Base-by-base conservation (phyloP, 495 filamentous ascomycete genomes). In the Penicillium pulvis region DNA sequence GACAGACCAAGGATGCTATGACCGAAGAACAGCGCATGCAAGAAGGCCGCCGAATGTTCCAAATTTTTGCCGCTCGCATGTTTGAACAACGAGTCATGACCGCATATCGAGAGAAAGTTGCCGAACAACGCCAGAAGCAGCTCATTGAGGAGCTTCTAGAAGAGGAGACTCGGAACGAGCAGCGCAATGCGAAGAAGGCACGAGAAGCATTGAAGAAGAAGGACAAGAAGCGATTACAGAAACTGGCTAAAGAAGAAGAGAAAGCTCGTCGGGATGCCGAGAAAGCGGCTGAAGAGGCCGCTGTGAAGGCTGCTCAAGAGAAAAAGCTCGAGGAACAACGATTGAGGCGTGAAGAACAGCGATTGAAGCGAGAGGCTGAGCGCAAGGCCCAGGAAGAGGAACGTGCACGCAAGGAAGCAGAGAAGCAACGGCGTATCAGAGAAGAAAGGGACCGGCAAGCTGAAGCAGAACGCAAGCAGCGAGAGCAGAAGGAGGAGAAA, bases 1-100 rank as follows among this genome's bases (percentile, higher is more conserved):
- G 39, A 41, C 39, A 41, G 39, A n/a, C 16, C 41, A 69, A 97
- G 94, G 92, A 96, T 66, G 85, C 90, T 30, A 95, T 98, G 91
- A 97, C 92, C 14, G 93, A 98, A 75, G 90, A 95, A 70, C 93
- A 99, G 75, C 90, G 94, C 35, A 98, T 99, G 94, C 92, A 99
- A 68, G 94, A 98, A 77, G 94, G 94, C 49, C 85, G 95, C 50
- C 82, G 94, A 58, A 99, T 99, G 94, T 99, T 99, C 71, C 94
- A 99, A 71, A 99, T 99, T 70, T 98, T 99, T 73, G 94, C 94
- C 52, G 94, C 94, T 41, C 84, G 94, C 60, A 99, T 99, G 94
- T 99, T 99, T 69, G 94, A 99, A 73, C 95, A 98, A 71, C 82
- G 94, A 61, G 94, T 99, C 10, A 82, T 99, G 55, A 92, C 88